A percentile compares a stretch with the other conserved stretches of the same genome.
Conservation (phyloP, 345 rosid species). For the Populus ilicifolia region DNA sequence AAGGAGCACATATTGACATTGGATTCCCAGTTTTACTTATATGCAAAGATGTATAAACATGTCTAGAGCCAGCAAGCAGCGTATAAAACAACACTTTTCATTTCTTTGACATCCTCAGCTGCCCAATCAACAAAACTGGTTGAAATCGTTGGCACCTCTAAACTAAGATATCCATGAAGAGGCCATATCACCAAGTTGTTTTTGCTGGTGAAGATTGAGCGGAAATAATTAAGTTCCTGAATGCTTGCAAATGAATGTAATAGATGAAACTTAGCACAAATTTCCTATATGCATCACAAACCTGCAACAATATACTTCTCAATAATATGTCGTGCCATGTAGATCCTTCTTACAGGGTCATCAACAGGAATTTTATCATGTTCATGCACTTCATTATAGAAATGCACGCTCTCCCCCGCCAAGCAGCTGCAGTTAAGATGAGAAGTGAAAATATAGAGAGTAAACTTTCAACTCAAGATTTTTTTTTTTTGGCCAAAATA, state of each 20-base stretch:
- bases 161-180: neutral
- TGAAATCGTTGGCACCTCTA: neutral
- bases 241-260: neutral
- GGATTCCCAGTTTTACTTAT: neutral
- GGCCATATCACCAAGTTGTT: too few species aligned
- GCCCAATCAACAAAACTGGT: neutral
- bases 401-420: constrained; percentile 91
- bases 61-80: neutral
- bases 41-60: neutral
- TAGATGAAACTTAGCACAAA: neutral
- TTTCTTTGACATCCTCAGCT: neutral
- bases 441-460: neutral
- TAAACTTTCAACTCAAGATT: neutral
- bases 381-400: constrained; percentile 77
- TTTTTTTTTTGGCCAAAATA: neutral
- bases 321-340: constrained; percentile 85
- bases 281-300: constrained; percentile 16
- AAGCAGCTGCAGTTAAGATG: constrained; percentile 52
- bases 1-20: neutral
- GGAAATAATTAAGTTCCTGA: neutral
- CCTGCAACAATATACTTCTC: constrained; percentile 77
- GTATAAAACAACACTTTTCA: neutral
- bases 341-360: constrained; percentile 71
- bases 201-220: too few species aligned
- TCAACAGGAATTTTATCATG: constrained; percentile 61